Base-by-base conservation (phyloP, 169 alveolate species). In the Eimeria sp. region DNA sequence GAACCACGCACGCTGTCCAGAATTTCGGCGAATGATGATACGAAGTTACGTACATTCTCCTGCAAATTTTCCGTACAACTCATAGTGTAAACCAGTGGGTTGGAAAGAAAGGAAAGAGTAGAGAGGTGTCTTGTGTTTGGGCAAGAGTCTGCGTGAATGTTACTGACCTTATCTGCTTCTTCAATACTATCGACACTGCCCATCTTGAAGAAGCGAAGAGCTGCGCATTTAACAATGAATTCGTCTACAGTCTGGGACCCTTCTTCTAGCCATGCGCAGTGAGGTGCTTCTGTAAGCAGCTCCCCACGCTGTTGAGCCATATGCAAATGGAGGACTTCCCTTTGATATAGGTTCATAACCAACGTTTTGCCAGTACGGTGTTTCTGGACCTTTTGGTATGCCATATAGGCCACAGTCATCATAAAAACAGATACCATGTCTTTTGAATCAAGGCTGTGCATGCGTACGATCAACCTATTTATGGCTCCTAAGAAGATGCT, bases 291-390 rank as follows among this genome's bases (percentile, higher is more conserved):
- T 40, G 27, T 49, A 22, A 25, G 80, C 58, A 82, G 67, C 65
- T 58, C 49, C 14, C 76, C 93, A n/a, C 75, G 70, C 16, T 67
- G n/a, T 30, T 61, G 34, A 14, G 92, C 72, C 87, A 34, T 65
- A 67, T 49, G n/a, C 30, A 93, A 70, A 49, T 82, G 67, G 76
- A 93, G 54, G 49, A 93, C 75, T 20, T 76, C 88, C 57, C 93
- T 63, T 73, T 40, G 89, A 40, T 57, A 93, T 18, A 61, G 75
- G 34, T 82, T 51, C 96, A 93, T 63, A 30, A 93, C 87, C 51
- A 82, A 54, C 43, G 96, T 93, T 58, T 72, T 80, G 22, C 96
- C 96, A 18, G 96, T 93, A 43, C 96, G 91, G 88, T 80, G 89
- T n/a, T 93, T 93, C 78, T 82, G 94, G 49, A 93, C 67, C 75